Evolutionary conservation across 2,329 filamentous ascomycete genomes (phyloP), one percentile per base, ranked within the genome.

Genomic region (Fonsecaea erecta): DNA sequence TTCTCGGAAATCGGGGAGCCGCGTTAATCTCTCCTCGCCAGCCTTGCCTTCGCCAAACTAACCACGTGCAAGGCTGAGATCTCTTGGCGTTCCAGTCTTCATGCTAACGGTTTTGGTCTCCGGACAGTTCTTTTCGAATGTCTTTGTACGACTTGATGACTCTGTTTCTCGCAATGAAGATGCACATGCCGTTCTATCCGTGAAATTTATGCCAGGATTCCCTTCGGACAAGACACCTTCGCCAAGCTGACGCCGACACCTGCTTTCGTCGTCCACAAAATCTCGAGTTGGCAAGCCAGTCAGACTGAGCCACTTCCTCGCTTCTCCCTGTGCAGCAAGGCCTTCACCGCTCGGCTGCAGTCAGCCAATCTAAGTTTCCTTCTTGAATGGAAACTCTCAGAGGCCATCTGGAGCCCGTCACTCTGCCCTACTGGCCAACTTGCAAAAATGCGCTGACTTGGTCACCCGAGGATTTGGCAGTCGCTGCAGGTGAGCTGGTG

Each of bases 391-490:
- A 60, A 35, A 30, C 26, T 56, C 26, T 43, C 48, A 43, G 0
- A 32, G 32, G 37, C 16, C n/a, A 35, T n/a, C 62, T 76, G 18
- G 70, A 70, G 16, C 72, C 77, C 1, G 59, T 81, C 32, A 73
- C 77, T 60, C 71, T 81, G 6, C 75, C 75, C 26, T 77, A 82
- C 61, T 85, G 81, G 76, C 84, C 85, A 2, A 82, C 82, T 2
- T 82, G 80, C 64, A 74, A 79, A 28, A 77, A 84, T 69, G 84
- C 83, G 55, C 74, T 88, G n/a, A 78, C 81, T 58, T 88, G 86
- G 85, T 88, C 85, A 6, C 74, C 78, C 43, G 85, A 88, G 52
- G 82, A 84, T 55, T 78, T 88, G 52, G 86, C 85, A 6, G 74
- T 88, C 53, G 84, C 83, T 14, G 82, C 81, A 11, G 83, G 84